Percentiles rank a stretch among this genome's conserved stretches.
Evolutionary conservation across 2,329 filamentous ascomycete species (phyloP).

Genomic region (Neonectria hederae): DNA sequence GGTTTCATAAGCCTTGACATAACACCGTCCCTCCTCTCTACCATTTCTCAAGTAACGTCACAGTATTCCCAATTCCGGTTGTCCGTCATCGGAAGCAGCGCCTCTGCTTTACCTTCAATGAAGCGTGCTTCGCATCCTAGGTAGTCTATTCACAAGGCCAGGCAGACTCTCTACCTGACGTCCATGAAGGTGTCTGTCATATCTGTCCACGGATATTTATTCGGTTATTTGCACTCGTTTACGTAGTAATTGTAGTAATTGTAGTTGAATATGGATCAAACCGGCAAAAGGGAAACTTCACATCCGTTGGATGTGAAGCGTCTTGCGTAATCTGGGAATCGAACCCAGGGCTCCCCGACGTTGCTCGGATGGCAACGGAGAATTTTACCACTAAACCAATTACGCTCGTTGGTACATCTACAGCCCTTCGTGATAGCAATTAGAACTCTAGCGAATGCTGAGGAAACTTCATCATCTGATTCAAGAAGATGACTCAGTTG

Average conservation of each 20-base stretch:
- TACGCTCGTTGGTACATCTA: not conserved
- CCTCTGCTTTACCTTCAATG: not conserved
- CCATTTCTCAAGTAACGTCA: not conserved
- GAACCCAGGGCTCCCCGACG: slow-evolving; percentile 9
- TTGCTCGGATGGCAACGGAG: slow-evolving; percentile 6
- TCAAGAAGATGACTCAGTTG: not conserved
- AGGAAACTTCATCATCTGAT: too few species aligned
- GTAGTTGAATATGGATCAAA: too few species aligned
- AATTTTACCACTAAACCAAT: slow-evolving; percentile 11
- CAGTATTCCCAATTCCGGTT: not conserved
- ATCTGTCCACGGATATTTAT: not conserved
- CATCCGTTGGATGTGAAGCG: too few species aligned
- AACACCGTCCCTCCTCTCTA: not conserved
- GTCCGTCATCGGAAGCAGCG: not conserved
- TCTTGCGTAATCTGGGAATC: slow-evolving; percentile 4
- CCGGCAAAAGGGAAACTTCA: not conserved
- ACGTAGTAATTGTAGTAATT: too few species aligned
- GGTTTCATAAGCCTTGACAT: not conserved
- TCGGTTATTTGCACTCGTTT: not conserved
- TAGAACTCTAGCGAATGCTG: too few species aligned
- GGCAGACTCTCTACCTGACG: too few species aligned
- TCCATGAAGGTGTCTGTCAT: not conserved
- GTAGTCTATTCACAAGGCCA: not conserved
- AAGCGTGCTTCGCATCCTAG: not conserved
- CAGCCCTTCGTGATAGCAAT: too few species aligned